phyloP scores from a whole-genome alignment of 768 basidiomycete genomes.

The Hortiboletus campestris region DNA sequence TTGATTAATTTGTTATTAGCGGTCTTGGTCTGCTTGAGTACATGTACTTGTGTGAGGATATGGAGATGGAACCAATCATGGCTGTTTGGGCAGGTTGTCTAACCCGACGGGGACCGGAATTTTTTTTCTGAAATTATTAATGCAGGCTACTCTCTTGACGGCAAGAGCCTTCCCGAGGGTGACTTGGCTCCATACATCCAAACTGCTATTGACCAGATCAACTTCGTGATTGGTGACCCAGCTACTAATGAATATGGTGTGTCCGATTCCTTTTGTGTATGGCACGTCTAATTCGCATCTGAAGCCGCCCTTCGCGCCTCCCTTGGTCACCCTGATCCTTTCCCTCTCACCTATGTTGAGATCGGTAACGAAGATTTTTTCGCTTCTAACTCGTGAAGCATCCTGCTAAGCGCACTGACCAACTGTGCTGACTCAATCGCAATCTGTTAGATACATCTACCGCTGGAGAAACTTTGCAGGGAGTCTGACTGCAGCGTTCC shows the following conservation, averaged over 20 bases:
- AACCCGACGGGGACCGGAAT: neutral
- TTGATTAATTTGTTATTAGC: conserved; percentile 22
- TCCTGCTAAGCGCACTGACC: neutral
- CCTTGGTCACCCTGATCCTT: conserved; percentile 54
- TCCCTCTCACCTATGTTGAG: conserved; percentile 47
- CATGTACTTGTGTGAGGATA: conserved; percentile 53
- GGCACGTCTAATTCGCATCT: neutral
- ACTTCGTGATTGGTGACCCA: conserved; percentile 58
- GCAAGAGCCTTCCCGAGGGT: conserved; percentile 42
- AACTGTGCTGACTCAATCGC: neutral
- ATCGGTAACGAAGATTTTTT: conserved; percentile 61
- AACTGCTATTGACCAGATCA: conserved; percentile 58
- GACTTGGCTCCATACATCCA: conserved; percentile 51
- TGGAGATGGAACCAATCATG: conserved; percentile 58
- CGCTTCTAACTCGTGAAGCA: conserved; percentile 34
- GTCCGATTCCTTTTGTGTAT: conserved; percentile 12
- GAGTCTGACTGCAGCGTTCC: conserved; percentile 47
- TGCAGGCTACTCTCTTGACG: conserved; percentile 50
- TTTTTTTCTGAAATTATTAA: neutral
- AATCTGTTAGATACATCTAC: conserved; percentile 42
- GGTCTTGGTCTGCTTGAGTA: conserved; percentile 60
- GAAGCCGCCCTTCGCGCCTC: conserved; percentile 53
- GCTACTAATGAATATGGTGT: conserved; percentile 36
- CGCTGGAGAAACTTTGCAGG: conserved; percentile 51
- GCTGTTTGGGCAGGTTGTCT: conserved; percentile 54